Evolutionary conservation across 2,329 filamentous ascomycete genomes (phyloP), one percentile per base, ranked within the genome.

Genomic region (Onygenales sp.): DNA sequence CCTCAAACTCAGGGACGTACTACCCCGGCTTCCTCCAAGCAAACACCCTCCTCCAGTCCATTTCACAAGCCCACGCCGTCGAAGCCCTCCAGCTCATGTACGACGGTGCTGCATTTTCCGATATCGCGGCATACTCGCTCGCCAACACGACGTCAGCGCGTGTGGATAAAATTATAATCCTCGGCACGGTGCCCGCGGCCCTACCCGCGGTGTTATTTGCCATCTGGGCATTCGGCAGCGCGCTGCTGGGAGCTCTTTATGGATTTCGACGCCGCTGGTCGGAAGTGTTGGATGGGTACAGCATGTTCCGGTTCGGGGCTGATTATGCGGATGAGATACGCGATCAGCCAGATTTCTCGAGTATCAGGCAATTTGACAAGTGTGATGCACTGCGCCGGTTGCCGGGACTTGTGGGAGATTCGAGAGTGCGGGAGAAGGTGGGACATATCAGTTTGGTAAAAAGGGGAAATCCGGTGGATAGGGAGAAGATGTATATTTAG

Each of bases 231-330:
- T 7, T 50, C 2, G 17, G 47, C 7, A 7, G 14, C 17, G 8
- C 11, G 2, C n/a, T 41, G 13, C 21, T 50, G 31, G 47, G 47
- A 10, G 31, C 33, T 10, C 10, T 10, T n/a, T 50, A 50, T 50
- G 47, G 47, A 7, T 42, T 50, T 17, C 47, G 47, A n/a, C 36
- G 47, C 14, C 47, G 47, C 7, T 50, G 47, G 47, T 50, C 47
- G 17, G 47, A 50, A 17, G 38, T 9, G 33, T n/a, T 50, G 13
- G 56, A 56, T 50, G 54, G 54, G 27, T 58, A 45, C 44, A 51
- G 45, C 47, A 55, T 58, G 56, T 56, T 56, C 43, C 36, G 51
- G 5, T 56, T 58, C 14, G 56, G 54, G 11, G 49, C 32, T 11
- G 53, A 57, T 47, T 36, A 33, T 51, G 41, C 50, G 39, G 39